Conservation (phyloP, 2,329 filamentous ascomycete species). For the Cercospora zeae-maydis region DNA sequence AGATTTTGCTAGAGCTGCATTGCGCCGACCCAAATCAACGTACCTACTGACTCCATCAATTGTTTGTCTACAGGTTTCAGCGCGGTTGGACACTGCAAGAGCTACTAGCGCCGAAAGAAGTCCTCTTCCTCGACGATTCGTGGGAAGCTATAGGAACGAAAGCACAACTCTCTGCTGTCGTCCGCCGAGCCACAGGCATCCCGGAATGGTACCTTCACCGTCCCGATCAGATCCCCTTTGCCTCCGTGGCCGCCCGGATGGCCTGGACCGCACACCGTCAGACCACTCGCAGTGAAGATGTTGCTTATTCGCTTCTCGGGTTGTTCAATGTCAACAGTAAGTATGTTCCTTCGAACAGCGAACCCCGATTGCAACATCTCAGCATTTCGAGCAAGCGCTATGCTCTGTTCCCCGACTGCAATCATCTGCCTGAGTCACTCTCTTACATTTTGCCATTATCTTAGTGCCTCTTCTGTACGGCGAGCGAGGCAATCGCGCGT, state of each 20-base stretch:
- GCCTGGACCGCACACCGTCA: conserved; percentile 13
- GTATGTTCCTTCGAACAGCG: background rate
- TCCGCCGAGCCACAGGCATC: background rate
- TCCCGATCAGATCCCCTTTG: background rate
- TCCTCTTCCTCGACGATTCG: conserved; percentile 6
- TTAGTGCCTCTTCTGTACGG: conserved; percentile 13
- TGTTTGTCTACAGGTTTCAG: background rate
- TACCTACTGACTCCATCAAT: background rate
- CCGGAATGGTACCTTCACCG: conserved; percentile 1
- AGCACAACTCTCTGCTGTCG: conserved; percentile 15
- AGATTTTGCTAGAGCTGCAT: background rate
- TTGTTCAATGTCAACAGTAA: conserved; percentile 22
- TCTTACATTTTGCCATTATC: background rate
- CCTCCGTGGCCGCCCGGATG: conserved; percentile 10
- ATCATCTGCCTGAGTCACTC: background rate
- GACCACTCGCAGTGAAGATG: conserved; percentile 17
- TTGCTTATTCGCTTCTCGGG: conserved; percentile 23
- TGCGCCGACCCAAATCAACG: background rate
- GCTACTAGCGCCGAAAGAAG: conserved; percentile 6
- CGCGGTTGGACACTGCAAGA: conserved; percentile 3
- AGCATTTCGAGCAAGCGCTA: background rate
- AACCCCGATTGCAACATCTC: background rate
- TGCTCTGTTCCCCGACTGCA: background rate
- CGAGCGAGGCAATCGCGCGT: conserved; percentile 7
- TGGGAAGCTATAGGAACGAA: conserved; percentile 5